These are phyloP conservation scores for Brachypodium distachyon DNA, from an alignment of 202 grass and related monocot genomes.

Conservation along the genomic window DNA sequence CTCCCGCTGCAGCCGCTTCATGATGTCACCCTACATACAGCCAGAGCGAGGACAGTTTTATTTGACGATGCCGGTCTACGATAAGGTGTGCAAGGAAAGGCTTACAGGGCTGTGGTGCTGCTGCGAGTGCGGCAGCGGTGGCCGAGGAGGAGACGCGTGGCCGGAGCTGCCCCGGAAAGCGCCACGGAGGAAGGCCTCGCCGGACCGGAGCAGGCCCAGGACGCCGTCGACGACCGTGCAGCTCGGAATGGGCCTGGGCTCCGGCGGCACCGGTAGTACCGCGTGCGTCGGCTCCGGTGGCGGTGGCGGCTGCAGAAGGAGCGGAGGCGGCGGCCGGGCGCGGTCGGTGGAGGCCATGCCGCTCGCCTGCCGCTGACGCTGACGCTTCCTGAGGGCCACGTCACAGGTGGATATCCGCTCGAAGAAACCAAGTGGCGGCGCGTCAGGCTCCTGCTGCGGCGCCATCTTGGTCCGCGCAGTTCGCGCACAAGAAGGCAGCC, in stretches of 20 bases:
- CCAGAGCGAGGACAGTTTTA: background rate
- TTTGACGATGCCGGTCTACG: background rate
- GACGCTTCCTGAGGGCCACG: background rate
- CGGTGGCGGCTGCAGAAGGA: background rate
- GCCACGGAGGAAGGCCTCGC: slow-evolving; percentile 20
- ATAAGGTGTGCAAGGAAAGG: too few relatives aligned
- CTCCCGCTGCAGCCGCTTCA: slow-evolving; percentile 61
- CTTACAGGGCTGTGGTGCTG: slow-evolving; percentile 18
- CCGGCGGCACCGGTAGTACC: background rate
- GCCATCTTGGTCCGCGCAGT: background rate
- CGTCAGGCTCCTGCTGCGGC: background rate
- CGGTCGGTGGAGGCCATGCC: slow-evolving; percentile 20
- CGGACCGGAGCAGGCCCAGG: slow-evolving; percentile 29
- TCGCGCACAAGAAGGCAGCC: background rate
- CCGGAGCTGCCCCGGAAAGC: slow-evolving; percentile 13
- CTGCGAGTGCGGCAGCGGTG: background rate
- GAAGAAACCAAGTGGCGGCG: slow-evolving; percentile 8
- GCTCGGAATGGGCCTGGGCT: background rate
- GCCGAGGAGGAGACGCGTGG: background rate
- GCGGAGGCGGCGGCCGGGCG: background rate
- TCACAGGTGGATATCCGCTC: background rate
- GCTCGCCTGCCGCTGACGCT: background rate
- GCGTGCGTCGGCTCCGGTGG: background rate
- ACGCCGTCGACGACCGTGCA: slow-evolving; percentile 20
- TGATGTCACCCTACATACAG: slow-evolving; percentile 34